Base-by-base conservation (phyloP, 2,329 filamentous ascomycete genomes). In the Cytospora leucostoma region DNA sequence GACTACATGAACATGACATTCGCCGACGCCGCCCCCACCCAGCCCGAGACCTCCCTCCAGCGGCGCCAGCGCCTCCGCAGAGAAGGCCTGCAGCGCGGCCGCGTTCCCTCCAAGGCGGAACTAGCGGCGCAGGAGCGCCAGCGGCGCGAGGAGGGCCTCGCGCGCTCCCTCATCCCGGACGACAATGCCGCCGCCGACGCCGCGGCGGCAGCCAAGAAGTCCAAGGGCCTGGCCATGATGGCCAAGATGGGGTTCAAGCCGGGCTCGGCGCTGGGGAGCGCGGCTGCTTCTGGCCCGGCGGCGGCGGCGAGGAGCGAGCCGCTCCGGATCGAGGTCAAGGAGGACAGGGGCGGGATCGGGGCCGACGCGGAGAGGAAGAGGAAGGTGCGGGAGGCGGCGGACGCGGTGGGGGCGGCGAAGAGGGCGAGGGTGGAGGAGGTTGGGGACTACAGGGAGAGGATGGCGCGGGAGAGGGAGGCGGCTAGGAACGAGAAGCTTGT, bases 1-100 rank as follows among this genome's bases (percentile, higher is more conserved):
- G 95, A 99, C 76, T 98, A 99, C 81, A 96, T 99, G 90, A 92
- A 89, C 70, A 98, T 99, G 94, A 83, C 88, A 15, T 93, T 99
- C 73, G 82, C 85, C 19, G 91, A 96, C 34, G 73, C 83, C 77
- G 71, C 81, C 74, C 73, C 78, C 78, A 74, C 71, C 68, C 61
- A 54, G 44, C 67, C 70, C 13, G 82, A 85, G 70, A 82, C 81
- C 1, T 86, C 82, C 1, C 72, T 85, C 15, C 82, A 85, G 70
- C 79, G 84, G n/a, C 78, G 80, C 7, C 75, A 79, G 67, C 80
- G 82, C 8, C 77, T 83, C 34, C 80, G 81, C 69, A 82, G 81
- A 70, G 84, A 92, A 76, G 87, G 88, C 61, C 89, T 90, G 75
- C 84, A 84, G 59, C 85, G 88, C 67, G 85, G 85, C 21, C 82